Evolutionary conservation across 2,329 filamentous ascomycete genomes (phyloP).

Genomic region (Fusarium coffeatum): DNA sequence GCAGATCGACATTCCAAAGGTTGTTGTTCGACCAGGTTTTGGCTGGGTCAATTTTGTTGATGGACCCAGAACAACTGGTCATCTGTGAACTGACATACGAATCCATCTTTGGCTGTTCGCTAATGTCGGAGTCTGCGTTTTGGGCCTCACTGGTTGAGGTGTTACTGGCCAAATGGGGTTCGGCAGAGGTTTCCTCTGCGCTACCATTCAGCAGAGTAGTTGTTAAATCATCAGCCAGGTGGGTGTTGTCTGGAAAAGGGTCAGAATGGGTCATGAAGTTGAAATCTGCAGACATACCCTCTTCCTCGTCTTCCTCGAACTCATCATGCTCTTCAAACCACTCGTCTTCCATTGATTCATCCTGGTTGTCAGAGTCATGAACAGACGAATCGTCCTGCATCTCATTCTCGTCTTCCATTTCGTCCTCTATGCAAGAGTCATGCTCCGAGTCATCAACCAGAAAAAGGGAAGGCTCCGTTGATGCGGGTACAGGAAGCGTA

Average conservation of each 20-base stretch:
- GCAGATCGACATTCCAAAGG: conserved; percentile 9
- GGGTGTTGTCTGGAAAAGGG: conserved; percentile 13
- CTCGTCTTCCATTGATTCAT: conserved; percentile 16
- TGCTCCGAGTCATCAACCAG: neutral
- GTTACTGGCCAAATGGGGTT: neutral
- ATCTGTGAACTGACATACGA: neutral
- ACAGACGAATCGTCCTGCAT: conserved; percentile 2
- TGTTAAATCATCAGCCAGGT: neutral
- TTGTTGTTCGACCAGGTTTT: neutral
- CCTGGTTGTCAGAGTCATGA: neutral
- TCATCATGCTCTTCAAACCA: conserved; percentile 42
- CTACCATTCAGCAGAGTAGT: neutral
- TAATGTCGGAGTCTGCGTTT: neutral
- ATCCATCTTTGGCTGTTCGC: neutral
- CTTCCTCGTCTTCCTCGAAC: conserved; percentile 28
- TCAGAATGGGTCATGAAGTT: conserved; percentile 17
- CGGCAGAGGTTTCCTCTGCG: neutral
- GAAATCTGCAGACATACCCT: conserved; percentile 17
- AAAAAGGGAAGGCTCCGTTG: neutral
- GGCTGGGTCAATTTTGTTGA: neutral
- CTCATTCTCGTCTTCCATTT: neutral
- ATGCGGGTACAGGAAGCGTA: neutral
- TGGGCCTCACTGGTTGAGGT: neutral
- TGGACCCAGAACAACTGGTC: neutral
- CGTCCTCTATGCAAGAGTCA: neutral